Evolutionary conservation across 768 basidiomycete species (phyloP), one percentile per base, ranked within the genome.

Genomic region (Russula sp.): DNA sequence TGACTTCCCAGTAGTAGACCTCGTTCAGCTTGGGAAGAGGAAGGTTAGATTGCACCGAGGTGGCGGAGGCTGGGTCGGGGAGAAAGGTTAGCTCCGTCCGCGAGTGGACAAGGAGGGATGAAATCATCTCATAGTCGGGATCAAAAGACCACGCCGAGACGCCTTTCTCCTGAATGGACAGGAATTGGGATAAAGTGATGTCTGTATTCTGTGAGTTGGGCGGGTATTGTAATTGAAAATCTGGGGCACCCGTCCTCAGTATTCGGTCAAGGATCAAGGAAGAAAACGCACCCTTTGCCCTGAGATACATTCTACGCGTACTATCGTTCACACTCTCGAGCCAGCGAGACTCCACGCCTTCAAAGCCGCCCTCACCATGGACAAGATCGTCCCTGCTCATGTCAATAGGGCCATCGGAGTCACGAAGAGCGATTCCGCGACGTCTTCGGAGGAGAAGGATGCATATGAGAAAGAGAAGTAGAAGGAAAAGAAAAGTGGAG

Each of bases 121-220:
- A 88, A 72, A 94, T 84, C 56, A 92, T 88, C 74, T 98, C 95
- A 72, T 95, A 98, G 73, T 98, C 97, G 39, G 97, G 97, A 73
- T 99, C 97, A 71, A 99, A 99, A 42, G 86, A 94, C 97, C 97
- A 99, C 18, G 97, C 97, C 32, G 95, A 96, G 48, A 99, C 96
- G 66, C 97, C 97, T 71, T 99, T 99, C 76, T 99, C 97, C 72
- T 99, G 97, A 60, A 99, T 99, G 32, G 95, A 94, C 22, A 99
- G 85, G 75, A 98, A 98, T 70, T 99, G 97, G 9, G 96, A 96
- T 56, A 99, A 79, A 1, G 96, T 99, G 74, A 99, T 98, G 73
- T 99, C 97, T 56, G 96, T 95, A 25, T 95, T 92, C 47, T 88
- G 79, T n/a, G 97, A 98, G 71, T 96, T 93, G 36, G 97, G 95